Evolutionary conservation across 257 asterid species (phyloP).

Genomic region (Euphrasia confusa): DNA sequence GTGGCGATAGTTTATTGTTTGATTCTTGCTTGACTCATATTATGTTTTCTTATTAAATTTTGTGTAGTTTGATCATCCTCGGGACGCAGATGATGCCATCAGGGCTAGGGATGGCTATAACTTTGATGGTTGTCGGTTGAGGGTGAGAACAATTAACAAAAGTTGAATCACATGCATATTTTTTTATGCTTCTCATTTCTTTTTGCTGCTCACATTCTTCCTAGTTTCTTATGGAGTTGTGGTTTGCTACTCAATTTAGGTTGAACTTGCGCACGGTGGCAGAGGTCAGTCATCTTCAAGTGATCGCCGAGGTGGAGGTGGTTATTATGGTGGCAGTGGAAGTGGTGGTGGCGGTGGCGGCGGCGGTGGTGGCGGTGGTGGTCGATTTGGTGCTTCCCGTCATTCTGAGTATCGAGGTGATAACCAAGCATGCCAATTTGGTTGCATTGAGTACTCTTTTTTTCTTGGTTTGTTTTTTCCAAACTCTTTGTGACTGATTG

Average conservation of each 20-base stretch:
- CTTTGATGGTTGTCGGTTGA: constrained; percentile 96
- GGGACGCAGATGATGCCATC: constrained; percentile 97
- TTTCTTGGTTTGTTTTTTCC: constrained; percentile 4
- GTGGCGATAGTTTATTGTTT: too few relatives aligned
- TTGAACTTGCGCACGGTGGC: constrained; percentile 97
- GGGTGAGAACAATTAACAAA: constrained; percentile 46
- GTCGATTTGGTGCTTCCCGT: constrained; percentile 80
- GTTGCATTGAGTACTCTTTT: background rate
- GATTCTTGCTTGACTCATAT: constrained; percentile 7
- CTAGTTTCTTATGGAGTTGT: constrained; percentile 11
- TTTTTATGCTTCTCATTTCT: background rate
- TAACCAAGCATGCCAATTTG: background rate
- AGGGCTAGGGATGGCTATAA: constrained; percentile 82
- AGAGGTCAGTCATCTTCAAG: constrained; percentile 89
- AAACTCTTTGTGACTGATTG: background rate
- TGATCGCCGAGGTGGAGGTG: constrained; percentile 55
- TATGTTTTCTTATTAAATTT: background rate
- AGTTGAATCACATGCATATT: background rate
- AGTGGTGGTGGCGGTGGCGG: constrained; percentile 41
- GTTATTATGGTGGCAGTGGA: constrained; percentile 23
- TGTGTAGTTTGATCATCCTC: constrained; percentile 70
- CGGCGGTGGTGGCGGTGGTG: constrained; percentile 40
- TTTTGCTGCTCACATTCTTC: background rate
- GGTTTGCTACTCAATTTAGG: constrained; percentile 38
- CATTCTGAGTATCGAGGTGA: constrained; percentile 94